Evolutionary conservation across 352 stramenopile species (phyloP), one percentile per base, ranked within the genome.

Genomic region (Phytophthora boehmeriae): DNA sequence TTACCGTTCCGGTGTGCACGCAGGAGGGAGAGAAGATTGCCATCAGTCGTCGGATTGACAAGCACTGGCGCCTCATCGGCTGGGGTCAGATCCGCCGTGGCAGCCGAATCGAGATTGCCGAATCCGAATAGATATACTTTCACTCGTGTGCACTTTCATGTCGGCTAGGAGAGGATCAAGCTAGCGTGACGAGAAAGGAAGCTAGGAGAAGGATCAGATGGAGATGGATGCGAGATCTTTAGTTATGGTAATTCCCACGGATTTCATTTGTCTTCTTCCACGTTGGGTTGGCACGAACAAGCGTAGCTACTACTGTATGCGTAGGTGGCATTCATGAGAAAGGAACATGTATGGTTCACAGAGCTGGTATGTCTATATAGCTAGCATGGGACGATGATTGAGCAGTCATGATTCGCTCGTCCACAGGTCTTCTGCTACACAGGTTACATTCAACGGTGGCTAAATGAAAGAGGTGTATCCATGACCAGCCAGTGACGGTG

Each of bases 1-100:
- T 99, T 47, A 99, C 97, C n/a, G 93, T 98, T 58, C 98, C 98
- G 14, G 98, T 99, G 63, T 99, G 98, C 87, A 99, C 98, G 56
- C 86, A 99, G 75, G 97, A 99, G 81, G 97, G 97, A 66, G 98
- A 99, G 83, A 99, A 99, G 95, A 99, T 99, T 70, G 98, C 98
- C n/a, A 93, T 99, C 50, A 98, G 89, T 73, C 92, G 98, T 71
- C 93, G 97, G 79, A 98, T 99, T 43, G 97, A 99, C 71, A 98
- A 98, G 87, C 97, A 99, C 86, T 99, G 97, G 97, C 92, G 98
- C 76, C 86, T 99, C 50, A 99, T 99, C 79, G 98, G 98, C 52
- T 99, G 98, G 98, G 98, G 98, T 64, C 90, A 99, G 79, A 99
- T 99, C 75, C 91, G 97, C 69, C 97, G 95, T 89, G 97, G 97